A percentile compares a stretch with the other conserved stretches of the same genome.
phyloP scores from a whole-genome alignment of 495 filamentous ascomycete species.

The Hypoxylon lienhwacheense region DNA sequence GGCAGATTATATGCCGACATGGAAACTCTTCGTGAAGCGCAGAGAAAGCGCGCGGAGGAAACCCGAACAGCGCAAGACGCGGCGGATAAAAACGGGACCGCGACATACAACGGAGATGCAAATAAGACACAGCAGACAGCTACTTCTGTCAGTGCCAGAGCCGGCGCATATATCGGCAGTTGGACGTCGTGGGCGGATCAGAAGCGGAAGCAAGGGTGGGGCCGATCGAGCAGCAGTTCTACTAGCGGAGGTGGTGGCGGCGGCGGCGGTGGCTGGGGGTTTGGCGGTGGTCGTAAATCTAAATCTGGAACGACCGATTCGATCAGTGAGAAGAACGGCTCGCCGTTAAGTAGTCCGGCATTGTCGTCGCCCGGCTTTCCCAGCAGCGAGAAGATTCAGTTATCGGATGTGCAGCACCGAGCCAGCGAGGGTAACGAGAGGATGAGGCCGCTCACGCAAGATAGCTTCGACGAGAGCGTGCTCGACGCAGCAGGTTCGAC shows the following conservation, averaged over 20 bases:
- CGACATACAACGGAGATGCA: slow-evolving; percentile 56
- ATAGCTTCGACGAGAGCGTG: slow-evolving; percentile 47
- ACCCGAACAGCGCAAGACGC: slow-evolving; percentile 43
- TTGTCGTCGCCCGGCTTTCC: slow-evolving; percentile 30
- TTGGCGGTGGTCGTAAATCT: slow-evolving; percentile 38
- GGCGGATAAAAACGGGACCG: slow-evolving; percentile 33
- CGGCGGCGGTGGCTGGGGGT: slow-evolving; percentile 41
- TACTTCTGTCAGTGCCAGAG: slow-evolving; percentile 68
- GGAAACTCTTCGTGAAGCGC: slow-evolving; percentile 79
- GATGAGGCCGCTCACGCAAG: slow-evolving; percentile 35
- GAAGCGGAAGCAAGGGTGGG: slow-evolving; percentile 70
- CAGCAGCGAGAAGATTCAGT: slow-evolving; percentile 34
- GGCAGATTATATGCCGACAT: slow-evolving; percentile 88
- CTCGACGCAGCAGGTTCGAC: slow-evolving; percentile 41
- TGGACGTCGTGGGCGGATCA: slow-evolving; percentile 96
- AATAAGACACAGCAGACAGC: slow-evolving; percentile 68
- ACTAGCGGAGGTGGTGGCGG: slow-evolving; percentile 6
- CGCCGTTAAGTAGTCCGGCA: slow-evolving; percentile 36
- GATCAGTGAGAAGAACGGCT: slow-evolving; percentile 40
- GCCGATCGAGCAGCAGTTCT: slow-evolving; percentile 39
- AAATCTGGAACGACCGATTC: slow-evolving; percentile 28
- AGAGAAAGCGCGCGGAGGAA: slow-evolving; percentile 69
- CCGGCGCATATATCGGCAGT: slow-evolving; percentile 85
- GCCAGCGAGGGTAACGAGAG: slow-evolving; percentile 28
- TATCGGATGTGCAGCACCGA: slow-evolving; percentile 22